Conservation (phyloP, 2,329 filamentous ascomycete genomes). For the Dothideomycetidae sp. region DNA sequence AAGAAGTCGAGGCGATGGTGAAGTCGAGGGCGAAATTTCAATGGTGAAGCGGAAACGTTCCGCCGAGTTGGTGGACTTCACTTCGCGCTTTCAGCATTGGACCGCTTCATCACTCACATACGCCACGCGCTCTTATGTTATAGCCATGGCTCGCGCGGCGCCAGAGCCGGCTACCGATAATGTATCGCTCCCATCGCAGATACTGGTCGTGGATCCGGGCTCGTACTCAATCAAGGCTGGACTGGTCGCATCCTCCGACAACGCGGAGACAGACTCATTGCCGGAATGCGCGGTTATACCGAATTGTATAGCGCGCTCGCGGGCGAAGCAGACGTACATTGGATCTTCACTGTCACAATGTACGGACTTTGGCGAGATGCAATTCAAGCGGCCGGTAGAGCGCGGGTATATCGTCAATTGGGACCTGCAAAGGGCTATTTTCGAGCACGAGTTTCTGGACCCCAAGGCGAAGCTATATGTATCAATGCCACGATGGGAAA, state of each 20-base stretch:
- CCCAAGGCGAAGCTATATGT: conserved; percentile 45
- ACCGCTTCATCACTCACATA: neutral
- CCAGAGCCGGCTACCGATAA: neutral
- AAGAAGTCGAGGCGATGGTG: neutral
- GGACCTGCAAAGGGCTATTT: conserved; percentile 91
- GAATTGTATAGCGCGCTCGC: conserved; percentile 71
- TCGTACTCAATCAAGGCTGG: conserved; percentile 85
- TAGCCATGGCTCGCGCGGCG: conserved; percentile 3
- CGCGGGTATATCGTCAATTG: conserved; percentile 93
- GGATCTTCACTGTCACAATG: conserved; percentile 65
- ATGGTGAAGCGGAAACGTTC: conserved; percentile 5
- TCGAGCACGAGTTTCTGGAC: conserved; percentile 78
- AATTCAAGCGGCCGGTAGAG: conserved; percentile 78
- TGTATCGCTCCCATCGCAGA: conserved; percentile 24
- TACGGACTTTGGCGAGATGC: conserved; percentile 76
- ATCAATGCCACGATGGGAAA: too few relatives aligned
- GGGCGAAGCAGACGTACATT: conserved; percentile 64
- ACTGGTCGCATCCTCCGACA: conserved; percentile 36
- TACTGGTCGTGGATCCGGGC: conserved; percentile 87
- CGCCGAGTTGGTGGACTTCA: conserved; percentile 1
- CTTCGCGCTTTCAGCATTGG: neutral
- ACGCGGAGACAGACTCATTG: neutral
- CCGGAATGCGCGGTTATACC: conserved; percentile 55
- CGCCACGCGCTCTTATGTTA: neutral
- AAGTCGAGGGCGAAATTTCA: conserved; percentile 11